A percentile compares a stretch with the other conserved stretches of the same genome.
These are phyloP conservation scores for Verticillium tricorpus DNA, from an alignment of 2,329 filamentous ascomycete species.

Conservation along the genomic window DNA sequence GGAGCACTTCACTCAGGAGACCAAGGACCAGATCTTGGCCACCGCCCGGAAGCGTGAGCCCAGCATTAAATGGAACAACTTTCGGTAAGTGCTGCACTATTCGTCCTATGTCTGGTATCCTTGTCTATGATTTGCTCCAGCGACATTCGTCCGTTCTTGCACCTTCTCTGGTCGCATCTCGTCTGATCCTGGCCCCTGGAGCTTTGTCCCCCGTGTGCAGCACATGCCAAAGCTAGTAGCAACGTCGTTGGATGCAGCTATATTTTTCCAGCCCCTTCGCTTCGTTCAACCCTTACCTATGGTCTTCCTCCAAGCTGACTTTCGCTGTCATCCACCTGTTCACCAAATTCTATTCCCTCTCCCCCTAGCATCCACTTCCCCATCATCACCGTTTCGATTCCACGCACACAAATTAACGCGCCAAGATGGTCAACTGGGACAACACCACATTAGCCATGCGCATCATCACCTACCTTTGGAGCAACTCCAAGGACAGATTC, in stretches of 20 bases:
- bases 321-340: too few relatives aligned
- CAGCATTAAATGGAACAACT: slow-evolving; percentile 3
- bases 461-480: slow-evolving; percentile 27
- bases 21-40: slow-evolving; percentile 2
- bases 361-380: too few relatives aligned
- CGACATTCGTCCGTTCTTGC: too few relatives aligned
- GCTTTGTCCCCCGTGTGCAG: too few relatives aligned
- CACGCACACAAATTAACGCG: not conserved
- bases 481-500: slow-evolving; percentile 22
- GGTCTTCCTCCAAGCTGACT: too few relatives aligned
- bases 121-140: not conserved
- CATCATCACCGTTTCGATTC: not conserved
- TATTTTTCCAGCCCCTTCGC: too few relatives aligned
- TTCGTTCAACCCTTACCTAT: too few relatives aligned
- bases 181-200: too few relatives aligned
- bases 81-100: slow-evolving; percentile 1
- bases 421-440: slow-evolving; percentile 22
- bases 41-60: not conserved
- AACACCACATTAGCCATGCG: slow-evolving; percentile 27
- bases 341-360: too few relatives aligned
- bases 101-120: not conserved
- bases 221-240: too few relatives aligned
- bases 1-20: slow-evolving; percentile 4
- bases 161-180: too few relatives aligned
- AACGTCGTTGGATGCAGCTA: too few relatives aligned